A percentile compares a stretch with the other conserved stretches of the same genome.
These are phyloP conservation scores for Tolypocladium ophioglossoides DNA, from an alignment of 2,329 filamentous ascomycete species.

Conservation along the genomic window DNA sequence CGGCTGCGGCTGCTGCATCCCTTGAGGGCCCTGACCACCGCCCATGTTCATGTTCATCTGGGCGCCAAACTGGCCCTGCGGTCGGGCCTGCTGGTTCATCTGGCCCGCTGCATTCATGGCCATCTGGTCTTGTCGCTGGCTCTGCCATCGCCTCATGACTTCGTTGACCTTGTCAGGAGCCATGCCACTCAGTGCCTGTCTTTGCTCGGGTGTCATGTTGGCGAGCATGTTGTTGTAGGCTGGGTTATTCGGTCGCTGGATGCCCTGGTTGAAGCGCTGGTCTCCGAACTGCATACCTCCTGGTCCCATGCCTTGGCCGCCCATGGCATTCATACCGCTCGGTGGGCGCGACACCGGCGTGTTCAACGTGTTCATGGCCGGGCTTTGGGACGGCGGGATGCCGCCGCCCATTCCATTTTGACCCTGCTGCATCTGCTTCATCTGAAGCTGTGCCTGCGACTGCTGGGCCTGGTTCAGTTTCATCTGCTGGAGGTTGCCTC, in stretches of 20 bases:
- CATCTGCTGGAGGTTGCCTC: conserved; percentile 17
- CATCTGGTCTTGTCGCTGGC: conserved; percentile 22
- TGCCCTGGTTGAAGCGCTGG: conserved; percentile 42
- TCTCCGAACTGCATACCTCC: conserved; percentile 37
- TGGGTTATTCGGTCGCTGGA: conserved; percentile 33
- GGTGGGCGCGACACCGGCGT: conserved; percentile 36
- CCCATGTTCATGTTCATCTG: conserved; percentile 21
- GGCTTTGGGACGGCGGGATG: conserved; percentile 44
- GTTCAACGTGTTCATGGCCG: conserved; percentile 48
- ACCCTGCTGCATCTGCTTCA: conserved; percentile 39
- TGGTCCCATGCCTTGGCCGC: conserved; percentile 32
- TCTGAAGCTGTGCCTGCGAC: conserved; percentile 24
- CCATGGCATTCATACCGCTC: conserved; percentile 30
- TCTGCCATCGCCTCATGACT: conserved; percentile 38
- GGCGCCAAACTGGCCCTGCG: conserved; percentile 17
- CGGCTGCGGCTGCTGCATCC: conserved; percentile 15
- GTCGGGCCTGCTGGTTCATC: conserved; percentile 18
- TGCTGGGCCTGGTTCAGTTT: conserved; percentile 26
- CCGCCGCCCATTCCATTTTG: conserved; percentile 41
- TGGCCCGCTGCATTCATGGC: conserved; percentile 20
- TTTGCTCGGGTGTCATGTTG: conserved; percentile 35
- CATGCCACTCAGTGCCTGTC: conserved; percentile 30
- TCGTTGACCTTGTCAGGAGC: conserved; percentile 41
- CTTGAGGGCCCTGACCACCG: conserved; percentile 16
- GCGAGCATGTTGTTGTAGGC: conserved; percentile 30